phyloP scores from a whole-genome alignment of 495 filamentous ascomycete genomes.

The Xylaria longipes region DNA sequence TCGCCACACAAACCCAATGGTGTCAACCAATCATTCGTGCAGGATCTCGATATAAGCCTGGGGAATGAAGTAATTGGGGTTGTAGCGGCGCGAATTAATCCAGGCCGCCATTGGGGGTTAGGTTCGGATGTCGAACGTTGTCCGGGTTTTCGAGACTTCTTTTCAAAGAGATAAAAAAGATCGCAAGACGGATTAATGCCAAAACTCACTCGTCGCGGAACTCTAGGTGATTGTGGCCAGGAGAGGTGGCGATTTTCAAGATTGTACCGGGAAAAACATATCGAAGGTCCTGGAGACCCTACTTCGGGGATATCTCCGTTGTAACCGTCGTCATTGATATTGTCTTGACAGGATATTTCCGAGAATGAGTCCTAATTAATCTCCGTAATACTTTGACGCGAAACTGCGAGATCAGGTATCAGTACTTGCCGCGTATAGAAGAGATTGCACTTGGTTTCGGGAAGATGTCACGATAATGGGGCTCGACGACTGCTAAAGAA shows the following conservation, averaged over 20 bases:
- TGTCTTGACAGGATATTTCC: background rate
- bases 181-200: conserved; percentile 11
- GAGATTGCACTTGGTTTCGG: background rate
- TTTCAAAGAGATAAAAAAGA: background rate
- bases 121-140: conserved; percentile 35
- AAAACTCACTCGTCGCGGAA: conserved; percentile 1
- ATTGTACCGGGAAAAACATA: background rate
- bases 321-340: background rate
- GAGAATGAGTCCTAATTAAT: conserved; percentile 34
- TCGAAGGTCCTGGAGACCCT: background rate
- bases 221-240: conserved; percentile 11
- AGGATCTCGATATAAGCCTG: conserved; percentile 33
- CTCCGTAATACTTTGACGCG: conserved; percentile 41
- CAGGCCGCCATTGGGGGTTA: conserved; percentile 17
- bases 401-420: conserved; percentile 22
- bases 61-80: conserved; percentile 35
- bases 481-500: background rate
- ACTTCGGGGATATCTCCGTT: background rate
- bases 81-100: background rate
- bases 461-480: background rate
- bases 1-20: conserved; percentile 32
- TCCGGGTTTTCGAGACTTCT: conserved; percentile 1
- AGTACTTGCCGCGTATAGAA: background rate
- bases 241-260: background rate
- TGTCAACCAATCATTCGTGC: conserved; percentile 38